phyloP scores from a whole-genome alignment of 345 rosid genomes.

The Excoecaria agallocha region DNA sequence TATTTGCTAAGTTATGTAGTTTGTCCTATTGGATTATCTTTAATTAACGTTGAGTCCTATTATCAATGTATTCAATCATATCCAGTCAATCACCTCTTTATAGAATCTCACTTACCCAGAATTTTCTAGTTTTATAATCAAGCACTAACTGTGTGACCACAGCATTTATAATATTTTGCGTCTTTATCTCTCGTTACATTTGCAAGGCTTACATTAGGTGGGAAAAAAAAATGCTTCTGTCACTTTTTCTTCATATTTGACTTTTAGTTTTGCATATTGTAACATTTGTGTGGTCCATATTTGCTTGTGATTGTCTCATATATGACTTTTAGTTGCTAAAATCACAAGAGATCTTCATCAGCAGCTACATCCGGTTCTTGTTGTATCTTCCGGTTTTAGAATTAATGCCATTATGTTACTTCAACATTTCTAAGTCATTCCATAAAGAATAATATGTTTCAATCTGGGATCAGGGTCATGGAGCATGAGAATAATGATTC shows the following conservation, averaged over 20 bases:
- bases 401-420: not conserved
- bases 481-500: conserved; percentile 28
- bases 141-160: not conserved
- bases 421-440: not conserved
- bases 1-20: not conserved
- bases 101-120: not conserved
- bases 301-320: not conserved
- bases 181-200: not conserved
- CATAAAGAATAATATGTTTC: not conserved
- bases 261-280: not conserved
- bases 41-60: not conserved
- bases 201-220: not conserved
- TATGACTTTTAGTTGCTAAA: not conserved
- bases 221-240: not conserved
- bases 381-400: conserved; percentile 2
- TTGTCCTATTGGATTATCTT: not conserved
- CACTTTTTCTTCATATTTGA: not conserved
- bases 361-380: conserved; percentile 3
- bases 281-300: not conserved
- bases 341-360: not conserved
- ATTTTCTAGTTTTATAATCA: not conserved
- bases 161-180: not conserved
- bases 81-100: not conserved
- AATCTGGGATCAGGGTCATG: conserved; percentile 37
- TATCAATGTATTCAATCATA: not conserved